Conservation (phyloP, 352 stramenopile species). For the Aphanomyces cochlioides region DNA sequence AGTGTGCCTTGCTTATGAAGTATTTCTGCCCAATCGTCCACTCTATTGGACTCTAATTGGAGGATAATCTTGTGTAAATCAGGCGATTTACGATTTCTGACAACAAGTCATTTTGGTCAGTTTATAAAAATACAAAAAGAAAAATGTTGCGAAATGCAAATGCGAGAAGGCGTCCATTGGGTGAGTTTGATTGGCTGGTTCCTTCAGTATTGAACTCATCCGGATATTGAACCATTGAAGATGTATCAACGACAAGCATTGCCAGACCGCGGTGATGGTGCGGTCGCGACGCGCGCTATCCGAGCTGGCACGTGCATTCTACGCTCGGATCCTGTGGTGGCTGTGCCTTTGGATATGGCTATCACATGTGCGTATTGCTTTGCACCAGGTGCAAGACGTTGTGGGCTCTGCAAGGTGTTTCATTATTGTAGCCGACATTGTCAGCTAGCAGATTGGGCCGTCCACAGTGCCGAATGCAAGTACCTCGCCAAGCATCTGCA, state of each 20-base stretch:
- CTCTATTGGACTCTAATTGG: too few relatives aligned
- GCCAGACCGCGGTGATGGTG: slow-evolving; percentile 1
- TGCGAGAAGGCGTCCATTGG: too few relatives aligned
- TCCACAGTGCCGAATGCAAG: slow-evolving; percentile 37
- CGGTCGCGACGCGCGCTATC: slow-evolving; percentile 16
- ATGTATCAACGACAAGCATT: slow-evolving; percentile 5
- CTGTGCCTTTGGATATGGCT: slow-evolving; percentile 9
- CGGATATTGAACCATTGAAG: slow-evolving; percentile 1
- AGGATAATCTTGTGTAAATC: too few relatives aligned
- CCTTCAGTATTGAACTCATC: neutral
- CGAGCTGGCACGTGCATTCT: slow-evolving; percentile 5
- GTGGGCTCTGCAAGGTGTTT: slow-evolving; percentile 52
- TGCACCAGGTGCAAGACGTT: slow-evolving; percentile 33
- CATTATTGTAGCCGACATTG: slow-evolving; percentile 65
- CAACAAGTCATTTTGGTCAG: too few relatives aligned
- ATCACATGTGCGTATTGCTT: slow-evolving; percentile 19
- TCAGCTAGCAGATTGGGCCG: slow-evolving; percentile 56
- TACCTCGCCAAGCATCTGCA: slow-evolving; percentile 50
- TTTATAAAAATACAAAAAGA: too few relatives aligned
- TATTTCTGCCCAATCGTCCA: too few relatives aligned
- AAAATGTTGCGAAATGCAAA: too few relatives aligned
- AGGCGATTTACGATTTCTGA: too few relatives aligned
- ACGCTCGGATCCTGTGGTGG: neutral
- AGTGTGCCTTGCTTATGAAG: too few relatives aligned
- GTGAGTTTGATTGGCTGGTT: neutral